Evolutionary conservation across 2,329 filamentous ascomycete species (phyloP).

Genomic region (Colletotrichum siamense): DNA sequence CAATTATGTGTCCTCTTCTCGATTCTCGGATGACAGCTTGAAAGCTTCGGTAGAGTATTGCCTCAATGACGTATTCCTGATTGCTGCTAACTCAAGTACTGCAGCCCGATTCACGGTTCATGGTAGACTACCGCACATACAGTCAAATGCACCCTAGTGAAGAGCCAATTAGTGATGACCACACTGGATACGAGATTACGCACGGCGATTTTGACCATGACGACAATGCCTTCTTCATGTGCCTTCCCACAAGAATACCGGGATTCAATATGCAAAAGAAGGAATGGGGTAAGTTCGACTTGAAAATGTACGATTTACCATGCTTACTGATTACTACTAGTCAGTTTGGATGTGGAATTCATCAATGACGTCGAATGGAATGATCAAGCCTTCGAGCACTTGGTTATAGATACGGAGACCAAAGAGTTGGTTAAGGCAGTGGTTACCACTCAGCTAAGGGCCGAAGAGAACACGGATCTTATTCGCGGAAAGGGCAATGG

Average conservation of each 20-base stretch:
- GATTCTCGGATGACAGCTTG: not conserved
- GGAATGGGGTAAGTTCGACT: not conserved
- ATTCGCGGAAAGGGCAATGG: conserved; percentile 40
- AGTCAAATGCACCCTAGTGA: not conserved
- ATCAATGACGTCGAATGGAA: conserved; percentile 8
- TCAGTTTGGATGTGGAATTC: not conserved
- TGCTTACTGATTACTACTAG: no score
- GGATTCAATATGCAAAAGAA: not conserved
- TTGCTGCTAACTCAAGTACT: no score
- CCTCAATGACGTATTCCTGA: no score
- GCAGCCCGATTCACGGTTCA: not conserved
- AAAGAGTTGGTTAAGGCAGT: conserved; percentile 36
- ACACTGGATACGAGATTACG: no score
- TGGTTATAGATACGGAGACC: conserved; percentile 20
- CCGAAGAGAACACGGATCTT: conserved; percentile 26
- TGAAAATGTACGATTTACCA: no score
- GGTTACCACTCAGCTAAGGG: conserved; percentile 24
- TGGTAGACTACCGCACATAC: not conserved
- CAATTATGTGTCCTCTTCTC: not conserved
- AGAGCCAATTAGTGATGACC: no score
- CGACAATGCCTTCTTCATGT: no score
- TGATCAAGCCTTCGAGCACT: conserved; percentile 20
- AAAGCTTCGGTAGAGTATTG: not conserved
- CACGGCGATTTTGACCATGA: no score
- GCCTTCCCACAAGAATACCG: no score